Evolutionary conservation across 2,329 filamentous ascomycete species (phyloP).

Genomic region (Torrubiella hemipterigena): DNA sequence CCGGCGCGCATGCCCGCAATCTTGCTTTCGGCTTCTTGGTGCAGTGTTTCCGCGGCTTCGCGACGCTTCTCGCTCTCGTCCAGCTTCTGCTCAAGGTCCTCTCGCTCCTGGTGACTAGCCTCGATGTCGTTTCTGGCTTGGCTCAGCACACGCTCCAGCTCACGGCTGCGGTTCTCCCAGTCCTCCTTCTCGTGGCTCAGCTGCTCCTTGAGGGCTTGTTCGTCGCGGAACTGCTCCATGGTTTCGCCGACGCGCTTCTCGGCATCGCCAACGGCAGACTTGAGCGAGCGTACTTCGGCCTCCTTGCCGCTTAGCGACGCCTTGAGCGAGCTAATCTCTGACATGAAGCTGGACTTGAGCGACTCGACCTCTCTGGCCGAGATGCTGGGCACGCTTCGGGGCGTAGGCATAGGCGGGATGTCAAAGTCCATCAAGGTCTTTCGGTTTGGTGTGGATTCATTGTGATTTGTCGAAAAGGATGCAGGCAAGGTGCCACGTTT

Average conservation of each 20-base stretch:
- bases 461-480: slow-evolving; percentile 17
- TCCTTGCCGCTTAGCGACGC: slow-evolving; percentile 88
- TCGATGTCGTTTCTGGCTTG: slow-evolving; percentile 75
- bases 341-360: slow-evolving; percentile 80
- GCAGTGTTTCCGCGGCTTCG: slow-evolving; percentile 63
- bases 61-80: slow-evolving; percentile 66
- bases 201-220: slow-evolving; percentile 57
- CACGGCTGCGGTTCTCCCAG: slow-evolving; percentile 75
- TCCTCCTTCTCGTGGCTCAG: slow-evolving; percentile 63
- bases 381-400: slow-evolving; percentile 79
- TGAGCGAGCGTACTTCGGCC: slow-evolving; percentile 78
- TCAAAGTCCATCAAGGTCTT: slow-evolving; percentile 65
- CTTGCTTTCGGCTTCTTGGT: slow-evolving; percentile 64
- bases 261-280: slow-evolving; percentile 77
- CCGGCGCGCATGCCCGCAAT: slow-evolving; percentile 62
- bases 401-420: slow-evolving; percentile 85
- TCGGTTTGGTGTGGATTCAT: slow-evolving; percentile 33
- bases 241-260: slow-evolving; percentile 85
- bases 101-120: slow-evolving; percentile 65
- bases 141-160: slow-evolving; percentile 72
- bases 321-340: slow-evolving; percentile 88
- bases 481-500: slow-evolving; percentile 18
- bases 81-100: slow-evolving; percentile 62
- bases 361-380: slow-evolving; percentile 88
- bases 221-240: slow-evolving; percentile 72